Base-by-base conservation (phyloP, 257 asterid species). In the Osmanthus fragrans region DNA sequence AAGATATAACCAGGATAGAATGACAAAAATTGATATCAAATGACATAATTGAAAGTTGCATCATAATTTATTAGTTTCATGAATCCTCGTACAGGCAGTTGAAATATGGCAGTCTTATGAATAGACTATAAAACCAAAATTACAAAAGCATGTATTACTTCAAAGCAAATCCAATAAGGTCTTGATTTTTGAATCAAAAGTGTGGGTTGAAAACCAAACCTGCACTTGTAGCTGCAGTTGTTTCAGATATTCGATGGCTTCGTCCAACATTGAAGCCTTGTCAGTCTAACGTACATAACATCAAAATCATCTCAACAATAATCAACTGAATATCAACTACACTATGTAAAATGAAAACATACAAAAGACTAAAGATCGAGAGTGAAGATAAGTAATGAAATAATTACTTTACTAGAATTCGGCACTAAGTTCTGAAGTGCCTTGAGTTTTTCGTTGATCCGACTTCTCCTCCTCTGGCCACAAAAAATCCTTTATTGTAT, bases 211-310 rank as follows among this genome's bases (percentile, higher is more conserved):
- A 82, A 72, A 45, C 7, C 71, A 76, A 77, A 94, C 98, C 98
- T 96, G 99, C 67, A 96, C 98, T 92, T 93, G 97, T 54, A 90
- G 90, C 78, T 96, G 99, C 71, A 96, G 97, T 88, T 96, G 98
- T 84, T 96, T 96, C 80, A 96, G 91, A 84, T 96, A 93, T 81
- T 92, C 99, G 75, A 93, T 96, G 77, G 97, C 97, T 84, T 93
- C 98, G 79, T 96, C 98, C 91, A 96, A 82, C 98, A 96, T 93
- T 5, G 99, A 96, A 76, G 98, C 97, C 85, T 96, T 96, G 84
- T 93, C 98, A 49, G 98, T 92, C 99, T 96, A 78, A 40, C 76
- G 83, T 39, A 82, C 3, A 63, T 80, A 70, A 63, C 73, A 80
- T 29, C 77, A 64, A n/a, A 74, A 72, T 74, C 33, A 79, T 79